These are phyloP conservation scores for Talaromyces sp. DNA, from an alignment of 2,329 filamentous ascomycete species.

Conservation along the genomic window DNA sequence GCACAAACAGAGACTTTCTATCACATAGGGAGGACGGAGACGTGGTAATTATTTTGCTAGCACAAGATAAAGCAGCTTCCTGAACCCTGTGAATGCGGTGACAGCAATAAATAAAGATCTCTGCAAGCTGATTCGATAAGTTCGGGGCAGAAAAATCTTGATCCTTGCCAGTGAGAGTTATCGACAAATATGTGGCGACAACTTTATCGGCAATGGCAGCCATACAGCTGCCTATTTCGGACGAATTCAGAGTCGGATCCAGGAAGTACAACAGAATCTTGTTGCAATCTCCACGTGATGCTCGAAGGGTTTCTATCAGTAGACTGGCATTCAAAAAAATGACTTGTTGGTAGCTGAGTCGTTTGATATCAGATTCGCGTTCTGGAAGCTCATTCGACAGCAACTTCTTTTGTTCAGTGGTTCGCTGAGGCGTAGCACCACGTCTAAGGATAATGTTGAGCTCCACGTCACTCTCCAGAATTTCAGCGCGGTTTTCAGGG, in stretches of 20 bases:
- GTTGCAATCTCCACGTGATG: conserved; percentile 81
- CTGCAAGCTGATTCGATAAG: conserved; percentile 79
- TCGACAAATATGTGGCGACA: conserved; percentile 72
- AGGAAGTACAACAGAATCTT: conserved; percentile 87
- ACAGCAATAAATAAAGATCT: conserved; percentile 82
- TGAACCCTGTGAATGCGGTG: conserved; percentile 91
- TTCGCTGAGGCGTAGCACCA: conserved; percentile 68
- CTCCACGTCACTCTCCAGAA: conserved; percentile 93
- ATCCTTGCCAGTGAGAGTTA: conserved; percentile 65
- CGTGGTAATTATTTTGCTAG: conserved; percentile 76
- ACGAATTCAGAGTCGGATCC: conserved; percentile 71
- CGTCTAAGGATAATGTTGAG: conserved; percentile 88
- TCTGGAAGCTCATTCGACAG: conserved; percentile 69
- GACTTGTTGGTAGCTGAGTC: conserved; percentile 80
- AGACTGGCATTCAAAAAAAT: conserved; percentile 91
- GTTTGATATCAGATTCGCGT: conserved; percentile 71
- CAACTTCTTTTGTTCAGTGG: conserved; percentile 72
- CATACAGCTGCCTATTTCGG: conserved; percentile 60
- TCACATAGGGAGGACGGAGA: conserved; percentile 89
- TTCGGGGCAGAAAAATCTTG: conserved; percentile 85
- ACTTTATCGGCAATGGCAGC: conserved; percentile 61
- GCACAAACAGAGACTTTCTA: conserved; percentile 81
- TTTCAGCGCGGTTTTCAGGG: conserved; percentile 79
- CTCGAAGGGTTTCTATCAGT: conserved; percentile 81
- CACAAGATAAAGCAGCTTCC: conserved; percentile 74